These are phyloP conservation scores for Coniferiporia sulphurascens DNA, from an alignment of 1,284 basidiomycete species.

Conservation along the genomic window DNA sequence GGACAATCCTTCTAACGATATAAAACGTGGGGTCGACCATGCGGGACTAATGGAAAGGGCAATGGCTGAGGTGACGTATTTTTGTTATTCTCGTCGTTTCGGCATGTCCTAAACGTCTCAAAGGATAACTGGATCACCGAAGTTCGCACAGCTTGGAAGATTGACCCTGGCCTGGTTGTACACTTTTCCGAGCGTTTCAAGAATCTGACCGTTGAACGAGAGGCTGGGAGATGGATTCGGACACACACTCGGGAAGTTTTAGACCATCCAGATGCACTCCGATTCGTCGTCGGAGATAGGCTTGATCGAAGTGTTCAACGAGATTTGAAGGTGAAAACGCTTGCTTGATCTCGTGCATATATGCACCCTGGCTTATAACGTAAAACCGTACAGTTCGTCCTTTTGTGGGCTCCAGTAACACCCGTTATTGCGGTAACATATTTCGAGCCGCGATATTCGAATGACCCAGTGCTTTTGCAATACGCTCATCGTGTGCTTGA, in stretches of 20 bases:
- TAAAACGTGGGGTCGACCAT: slow-evolving; percentile 61
- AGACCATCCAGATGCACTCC: slow-evolving; percentile 75
- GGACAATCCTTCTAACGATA: slow-evolving; percentile 83
- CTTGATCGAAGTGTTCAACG: slow-evolving; percentile 51
- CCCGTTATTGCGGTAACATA: slow-evolving; percentile 84
- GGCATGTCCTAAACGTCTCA: slow-evolving; percentile 14
- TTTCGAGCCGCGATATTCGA: slow-evolving; percentile 82
- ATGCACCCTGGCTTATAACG: background rate
- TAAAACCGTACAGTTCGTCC: slow-evolving; percentile 57
- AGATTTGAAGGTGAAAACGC: slow-evolving; percentile 64
- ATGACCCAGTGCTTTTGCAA: slow-evolving; percentile 86
- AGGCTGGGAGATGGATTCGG: slow-evolving; percentile 74
- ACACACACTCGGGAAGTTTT: slow-evolving; percentile 70
- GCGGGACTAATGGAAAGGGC: slow-evolving; percentile 51
- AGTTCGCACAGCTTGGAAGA: slow-evolving; percentile 76
- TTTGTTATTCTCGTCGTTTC: background rate
- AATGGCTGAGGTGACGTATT: slow-evolving; percentile 49
- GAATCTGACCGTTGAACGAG: slow-evolving; percentile 50
- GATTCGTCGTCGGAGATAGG: slow-evolving; percentile 73
- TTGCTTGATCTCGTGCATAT: background rate
- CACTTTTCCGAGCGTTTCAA: slow-evolving; percentile 88
- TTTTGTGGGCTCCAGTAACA: slow-evolving; percentile 86
- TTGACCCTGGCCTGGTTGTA: slow-evolving; percentile 80
- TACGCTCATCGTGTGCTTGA: slow-evolving; percentile 96
- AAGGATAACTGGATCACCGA: slow-evolving; percentile 68